These are phyloP conservation scores for Rubroshorea leprosula DNA, from an alignment of 345 rosid species.

Conservation along the genomic window DNA sequence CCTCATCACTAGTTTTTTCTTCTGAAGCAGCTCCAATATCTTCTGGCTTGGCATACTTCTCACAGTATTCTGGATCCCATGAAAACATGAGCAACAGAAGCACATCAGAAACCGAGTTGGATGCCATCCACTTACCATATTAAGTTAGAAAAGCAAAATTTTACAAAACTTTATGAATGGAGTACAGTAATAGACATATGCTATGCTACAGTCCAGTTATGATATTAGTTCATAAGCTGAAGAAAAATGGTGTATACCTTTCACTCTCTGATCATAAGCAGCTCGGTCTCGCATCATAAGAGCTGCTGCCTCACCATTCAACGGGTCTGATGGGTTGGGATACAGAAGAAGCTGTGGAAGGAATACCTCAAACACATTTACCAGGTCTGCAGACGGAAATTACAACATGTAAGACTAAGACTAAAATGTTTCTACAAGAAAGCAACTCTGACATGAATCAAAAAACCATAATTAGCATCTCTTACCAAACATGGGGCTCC, in stretches of 20 bases:
- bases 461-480: neutral
- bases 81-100: conserved; percentile 2
- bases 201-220: no score
- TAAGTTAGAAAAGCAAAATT: no score
- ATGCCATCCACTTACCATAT: no score
- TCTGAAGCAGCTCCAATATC: conserved; percentile 34
- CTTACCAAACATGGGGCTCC: conserved; percentile 77
- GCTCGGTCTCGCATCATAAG: conserved; percentile 51
- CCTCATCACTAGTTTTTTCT: conserved; percentile 43
- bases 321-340: conserved; percentile 74
- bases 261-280: conserved; percentile 56
- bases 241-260: conserved; percentile 29
- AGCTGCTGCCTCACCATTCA: conserved; percentile 79
- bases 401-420: conserved; percentile 18
- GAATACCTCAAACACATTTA: conserved; percentile 70
- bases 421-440: neutral
- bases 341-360: conserved; percentile 75
- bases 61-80: conserved; percentile 40
- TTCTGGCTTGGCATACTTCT: conserved; percentile 58
- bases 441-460: neutral
- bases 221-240: no score
- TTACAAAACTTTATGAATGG: no score
- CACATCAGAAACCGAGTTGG: neutral
- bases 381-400: conserved; percentile 43
- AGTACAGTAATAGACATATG: no score